Evolutionary conservation across 1,284 basidiomycete species (phyloP), one percentile per base, ranked within the genome.

Genomic region (Moesziomyces globuligerus): DNA sequence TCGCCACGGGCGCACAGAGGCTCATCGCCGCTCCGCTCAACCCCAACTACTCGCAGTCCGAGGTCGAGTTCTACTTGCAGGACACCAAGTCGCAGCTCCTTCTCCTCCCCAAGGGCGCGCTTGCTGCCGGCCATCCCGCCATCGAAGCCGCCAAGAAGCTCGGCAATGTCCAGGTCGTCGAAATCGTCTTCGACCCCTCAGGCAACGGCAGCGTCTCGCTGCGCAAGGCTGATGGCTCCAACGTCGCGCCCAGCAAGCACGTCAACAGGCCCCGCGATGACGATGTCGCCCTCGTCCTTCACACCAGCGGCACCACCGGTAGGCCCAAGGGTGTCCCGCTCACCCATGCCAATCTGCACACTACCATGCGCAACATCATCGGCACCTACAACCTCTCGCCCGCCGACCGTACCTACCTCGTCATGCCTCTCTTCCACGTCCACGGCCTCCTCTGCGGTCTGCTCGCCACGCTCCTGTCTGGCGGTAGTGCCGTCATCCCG

Each of bases 341-440:
- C 48, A 86, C 87, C 1, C 86, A 89, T 49, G 84, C 84, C 17
- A 86, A 88, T 40, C 83, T 90, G 37, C 83, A 88, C 52, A 85
- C 88, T 3, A 88, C 88, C 7, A 87, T 88, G 51, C 84, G 84
- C 71, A 88, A 88, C 58, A 74, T 78, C 57, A 60, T 75, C 36
- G 39, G 53, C 23, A 76, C 78, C 38, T 89, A 89, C 86, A 84
- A 85, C 42, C 84, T 89, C n/a, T 83, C 83, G 8, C 72, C 80
- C 0, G 23, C 40, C 3, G 85, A 85, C 67, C 76, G 83, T n/a
- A 84, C 84, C 10, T 85, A 84, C 71, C 81, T 86, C 25, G 89
- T 89, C 84, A 89, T 89, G 89, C 88, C 88, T 25, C 85, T 89
- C 28, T 89, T 89, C 83, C 89, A 89, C 72, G 88, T 89, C 18